A percentile compares a stretch with the other conserved stretches of the same genome.
These are phyloP conservation scores for Monilinia fructigena DNA, from an alignment of 2,329 filamentous ascomycete species.

Conservation along the genomic window DNA sequence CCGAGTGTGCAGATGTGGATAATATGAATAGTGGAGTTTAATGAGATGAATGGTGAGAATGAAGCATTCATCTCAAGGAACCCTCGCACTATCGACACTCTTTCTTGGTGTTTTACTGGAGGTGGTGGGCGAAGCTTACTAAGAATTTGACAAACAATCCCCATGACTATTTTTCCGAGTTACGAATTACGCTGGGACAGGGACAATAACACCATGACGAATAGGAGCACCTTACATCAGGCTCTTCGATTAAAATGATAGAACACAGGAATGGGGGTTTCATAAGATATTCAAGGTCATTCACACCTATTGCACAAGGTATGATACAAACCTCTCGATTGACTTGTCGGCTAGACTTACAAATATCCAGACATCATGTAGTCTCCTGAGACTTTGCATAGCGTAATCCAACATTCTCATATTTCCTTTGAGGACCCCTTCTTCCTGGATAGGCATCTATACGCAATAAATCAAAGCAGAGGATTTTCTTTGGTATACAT, in stretches of 20 bases:
- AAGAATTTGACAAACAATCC: neutral
- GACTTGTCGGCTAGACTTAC: neutral
- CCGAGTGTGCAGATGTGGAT: constrained; percentile 27
- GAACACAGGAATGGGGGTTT: neutral
- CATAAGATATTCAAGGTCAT: neutral
- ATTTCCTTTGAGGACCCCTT: neutral
- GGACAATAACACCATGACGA: neutral
- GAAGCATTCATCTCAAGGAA: neutral
- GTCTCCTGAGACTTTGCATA: neutral
- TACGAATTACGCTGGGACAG: neutral
- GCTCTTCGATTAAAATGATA: neutral
- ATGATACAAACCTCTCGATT: neutral
- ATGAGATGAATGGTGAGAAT: neutral
- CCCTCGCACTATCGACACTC: neutral
- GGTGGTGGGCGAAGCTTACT: neutral
- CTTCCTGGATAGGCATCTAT: neutral
- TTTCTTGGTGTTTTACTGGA: neutral
- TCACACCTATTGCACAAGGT: neutral
- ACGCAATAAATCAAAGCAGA: neutral
- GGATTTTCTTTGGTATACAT: neutral
- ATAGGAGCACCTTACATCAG: neutral
- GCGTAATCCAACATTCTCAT: neutral
- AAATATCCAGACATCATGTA: neutral
- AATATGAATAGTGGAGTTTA: constrained; percentile 3
- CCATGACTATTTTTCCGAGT: neutral